Conservation (phyloP, 257 asterid species). For the Solanum sejunctum region DNA sequence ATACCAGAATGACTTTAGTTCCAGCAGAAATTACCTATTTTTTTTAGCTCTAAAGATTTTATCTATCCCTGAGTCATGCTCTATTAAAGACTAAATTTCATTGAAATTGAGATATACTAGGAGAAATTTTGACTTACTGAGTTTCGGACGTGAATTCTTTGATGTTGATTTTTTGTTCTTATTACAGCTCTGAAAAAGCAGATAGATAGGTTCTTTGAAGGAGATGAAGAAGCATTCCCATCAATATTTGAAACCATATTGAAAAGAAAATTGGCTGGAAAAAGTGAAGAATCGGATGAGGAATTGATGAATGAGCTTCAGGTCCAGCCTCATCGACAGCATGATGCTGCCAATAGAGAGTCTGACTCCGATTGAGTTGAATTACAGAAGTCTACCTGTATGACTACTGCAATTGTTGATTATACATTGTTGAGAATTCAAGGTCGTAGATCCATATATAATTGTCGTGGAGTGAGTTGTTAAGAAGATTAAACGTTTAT, state of each 20-base stretch:
- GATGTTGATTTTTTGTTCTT: neutral
- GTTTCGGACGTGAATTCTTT: neutral
- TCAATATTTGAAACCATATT: slow-evolving; percentile 19
- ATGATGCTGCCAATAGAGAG: neutral
- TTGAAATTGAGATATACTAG: neutral
- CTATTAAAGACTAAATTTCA: neutral
- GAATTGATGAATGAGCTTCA: slow-evolving; percentile 15
- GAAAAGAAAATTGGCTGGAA: slow-evolving; percentile 18
- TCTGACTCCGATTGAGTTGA: neutral
- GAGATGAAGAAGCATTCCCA: slow-evolving; percentile 16
- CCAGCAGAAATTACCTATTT: neutral
- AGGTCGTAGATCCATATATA: neutral
- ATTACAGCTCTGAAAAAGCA: slow-evolving; percentile 14
- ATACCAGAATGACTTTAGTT: neutral
- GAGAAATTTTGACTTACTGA: neutral
- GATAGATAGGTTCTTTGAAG: slow-evolving; percentile 16
- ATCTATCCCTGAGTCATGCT: neutral
- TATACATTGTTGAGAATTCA: neutral
- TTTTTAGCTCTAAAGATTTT: neutral
- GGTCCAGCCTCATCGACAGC: neutral
- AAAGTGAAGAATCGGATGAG: slow-evolving; percentile 11
- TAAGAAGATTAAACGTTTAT: neutral
- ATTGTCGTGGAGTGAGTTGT: neutral
- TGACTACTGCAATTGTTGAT: neutral
- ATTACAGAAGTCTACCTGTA: neutral